Percentiles rank a stretch among this genome's conserved stretches.
These are phyloP conservation scores for Botrytis squamosa DNA, from an alignment of 2,329 filamentous ascomycete genomes.

Conservation along the genomic window DNA sequence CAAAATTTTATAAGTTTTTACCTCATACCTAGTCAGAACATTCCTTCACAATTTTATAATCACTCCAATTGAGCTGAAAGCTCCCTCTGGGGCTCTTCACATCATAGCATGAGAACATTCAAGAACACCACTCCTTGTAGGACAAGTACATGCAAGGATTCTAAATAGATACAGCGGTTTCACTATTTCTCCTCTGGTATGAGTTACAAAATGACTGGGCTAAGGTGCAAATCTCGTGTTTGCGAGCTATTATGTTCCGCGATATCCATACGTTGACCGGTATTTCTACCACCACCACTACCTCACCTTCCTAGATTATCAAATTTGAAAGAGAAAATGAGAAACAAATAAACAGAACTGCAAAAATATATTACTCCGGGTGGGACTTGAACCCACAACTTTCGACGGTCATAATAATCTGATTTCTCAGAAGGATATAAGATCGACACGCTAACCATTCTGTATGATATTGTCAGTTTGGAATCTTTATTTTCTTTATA, in stretches of 20 bases:
- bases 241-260: not conserved
- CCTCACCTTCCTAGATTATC: not conserved
- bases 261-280: not conserved
- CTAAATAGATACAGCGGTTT: not conserved
- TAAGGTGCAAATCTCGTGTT: not conserved
- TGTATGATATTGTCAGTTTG: constrained; percentile 2
- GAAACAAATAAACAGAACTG: not conserved
- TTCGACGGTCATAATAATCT: constrained; percentile 24
- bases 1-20: not conserved
- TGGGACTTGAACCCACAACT: constrained; percentile 25
- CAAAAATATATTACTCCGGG: constrained; percentile 16
- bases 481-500: not conserved
- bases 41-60: not conserved
- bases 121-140: not conserved
- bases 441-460: constrained; percentile 31
- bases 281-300: not conserved
- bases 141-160: not conserved
- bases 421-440: constrained; percentile 24
- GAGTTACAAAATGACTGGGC: not conserved
- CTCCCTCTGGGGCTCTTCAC: not conserved
- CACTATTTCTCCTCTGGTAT: not conserved
- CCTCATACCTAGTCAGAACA: not conserved
- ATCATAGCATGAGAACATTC: not conserved
- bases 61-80: not conserved
- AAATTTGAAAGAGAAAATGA: not conserved